Evolutionary conservation across 169 alveolate species (phyloP).

Genomic region (Cryptosporidium ryanae): DNA sequence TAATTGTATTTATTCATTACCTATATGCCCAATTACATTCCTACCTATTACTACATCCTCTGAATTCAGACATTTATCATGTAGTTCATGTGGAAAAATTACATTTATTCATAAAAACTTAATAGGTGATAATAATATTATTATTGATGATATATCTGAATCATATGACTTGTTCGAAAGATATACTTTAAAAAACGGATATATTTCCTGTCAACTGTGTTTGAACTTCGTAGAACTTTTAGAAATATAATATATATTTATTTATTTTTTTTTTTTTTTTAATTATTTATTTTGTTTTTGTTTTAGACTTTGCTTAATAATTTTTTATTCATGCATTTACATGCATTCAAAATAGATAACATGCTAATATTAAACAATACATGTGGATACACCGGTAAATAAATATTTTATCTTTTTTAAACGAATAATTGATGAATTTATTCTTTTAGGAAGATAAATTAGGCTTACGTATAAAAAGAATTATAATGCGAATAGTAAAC

Average conservation of each 20-base stretch:
- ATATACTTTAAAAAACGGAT: slow-evolving; percentile 1
- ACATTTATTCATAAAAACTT: not conserved
- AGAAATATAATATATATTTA: slow-evolving; percentile 11
- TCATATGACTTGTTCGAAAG: slow-evolving; percentile 22
- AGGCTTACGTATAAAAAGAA: too few relatives aligned
- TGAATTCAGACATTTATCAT: slow-evolving; percentile 15
- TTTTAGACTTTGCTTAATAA: not conserved
- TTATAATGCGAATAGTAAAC: too few relatives aligned
- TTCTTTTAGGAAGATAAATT: too few relatives aligned
- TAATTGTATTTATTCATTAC: slow-evolving; percentile 21
- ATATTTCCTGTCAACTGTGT: slow-evolving; percentile 43
- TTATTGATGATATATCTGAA: not conserved
- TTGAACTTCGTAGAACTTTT: slow-evolving; percentile 10
- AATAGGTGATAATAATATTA: not conserved
- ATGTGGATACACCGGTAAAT: not conserved
- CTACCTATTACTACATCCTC: slow-evolving; percentile 37
- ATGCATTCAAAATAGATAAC: slow-evolving; percentile 47
- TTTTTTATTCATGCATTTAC: not conserved
- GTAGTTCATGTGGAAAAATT: slow-evolving; percentile 62
- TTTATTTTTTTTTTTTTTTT: not conserved
- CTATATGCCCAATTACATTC: slow-evolving; percentile 68
- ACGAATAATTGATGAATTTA: not conserved
- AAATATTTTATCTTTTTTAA: not conserved
- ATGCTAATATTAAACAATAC: slow-evolving; percentile 33
- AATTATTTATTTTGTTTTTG: not conserved